Percentiles rank a stretch among this genome's conserved stretches.
These are phyloP conservation scores for Rhamnella rubrinervis DNA, from an alignment of 331 rosid species.

Conservation along the genomic window DNA sequence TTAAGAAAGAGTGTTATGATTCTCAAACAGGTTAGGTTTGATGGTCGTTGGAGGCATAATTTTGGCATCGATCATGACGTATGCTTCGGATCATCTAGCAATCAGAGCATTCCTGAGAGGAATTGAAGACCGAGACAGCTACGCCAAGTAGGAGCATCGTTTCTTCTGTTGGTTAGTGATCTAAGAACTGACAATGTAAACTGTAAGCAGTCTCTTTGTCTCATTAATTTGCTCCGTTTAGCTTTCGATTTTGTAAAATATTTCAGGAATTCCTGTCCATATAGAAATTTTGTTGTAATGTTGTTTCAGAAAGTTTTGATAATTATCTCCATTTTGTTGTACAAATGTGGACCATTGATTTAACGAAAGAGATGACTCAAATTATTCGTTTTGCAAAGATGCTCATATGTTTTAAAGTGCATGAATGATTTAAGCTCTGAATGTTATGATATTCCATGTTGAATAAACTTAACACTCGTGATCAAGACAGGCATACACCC, in stretches of 20 bases:
- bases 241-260: conserved; percentile 22
- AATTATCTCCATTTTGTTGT: background rate
- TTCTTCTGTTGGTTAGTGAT: conserved; percentile 42
- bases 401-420: no score
- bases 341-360: background rate
- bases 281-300: conserved; percentile 3
- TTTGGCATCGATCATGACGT: conserved; percentile 92
- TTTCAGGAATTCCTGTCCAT: conserved; percentile 11
- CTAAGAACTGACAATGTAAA: conserved; percentile 23
- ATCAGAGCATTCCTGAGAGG: conserved; percentile 77
- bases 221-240: conserved; percentile 23
- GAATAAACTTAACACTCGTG: no score
- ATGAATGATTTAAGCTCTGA: no score
- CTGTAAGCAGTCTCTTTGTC: conserved; percentile 11
- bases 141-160: conserved; percentile 49
- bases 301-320: conserved; percentile 1
- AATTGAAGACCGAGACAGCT: conserved; percentile 56
- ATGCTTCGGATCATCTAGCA: conserved; percentile 89
- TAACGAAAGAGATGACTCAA: background rate
- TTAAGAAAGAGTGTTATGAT: conserved; percentile 1
- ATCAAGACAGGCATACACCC: no score
- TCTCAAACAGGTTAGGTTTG: conserved; percentile 72
- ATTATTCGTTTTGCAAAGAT: no score
- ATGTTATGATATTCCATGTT: no score
- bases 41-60: conserved; percentile 86